Base-by-base conservation (phyloP, 2,329 filamentous ascomycete genomes). In the Endothia cerciana region DNA sequence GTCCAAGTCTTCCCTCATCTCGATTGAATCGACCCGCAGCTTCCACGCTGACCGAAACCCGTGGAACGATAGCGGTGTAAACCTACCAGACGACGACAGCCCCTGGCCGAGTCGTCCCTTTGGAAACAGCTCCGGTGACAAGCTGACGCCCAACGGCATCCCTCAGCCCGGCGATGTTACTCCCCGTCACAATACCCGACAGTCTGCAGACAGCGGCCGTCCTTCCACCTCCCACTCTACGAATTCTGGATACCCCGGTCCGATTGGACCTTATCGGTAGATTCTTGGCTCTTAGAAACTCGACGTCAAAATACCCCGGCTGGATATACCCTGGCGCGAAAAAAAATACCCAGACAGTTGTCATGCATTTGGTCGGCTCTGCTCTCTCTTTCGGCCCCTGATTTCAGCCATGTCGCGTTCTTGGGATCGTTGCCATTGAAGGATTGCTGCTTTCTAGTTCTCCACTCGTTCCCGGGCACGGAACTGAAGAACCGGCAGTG, bases 11-110 rank as follows among this genome's bases (percentile, higher is more conserved):
- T 97, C 94, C 41, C 88, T 98, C 71, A 94, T 97, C 72, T 97
- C 93, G 69, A 94, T 97, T 77, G 94, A 98, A 80, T 97, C 94
- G 59, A 93, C 93, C 43, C 91, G 94, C 76, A 97, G 93, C 81
- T 89, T 90, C 78, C 89, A 89, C 70, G 93, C 93, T 72, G 96
- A 97, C 78, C 91, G 94, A 78, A 97, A 97, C 80, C 94, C 94
- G 69, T 98, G 94, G 94, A 97, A 97, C 77, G 94, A 98, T 77
- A 97, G 93, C 75, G 94, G 94, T 73, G 93, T 97, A 75, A 97
- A 97, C 77, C 88, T 97, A 71, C 85, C 91, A 69, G 94, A 97
- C 73, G 93, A 97, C 70, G 93, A 97, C 72, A 87, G 87, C 76
- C 84, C 85, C 47, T 89, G 87, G 87, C 79, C 83, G 62, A 80